Conservation (phyloP, 2,329 filamentous ascomycete genomes). For the Diaporthe sp. region DNA sequence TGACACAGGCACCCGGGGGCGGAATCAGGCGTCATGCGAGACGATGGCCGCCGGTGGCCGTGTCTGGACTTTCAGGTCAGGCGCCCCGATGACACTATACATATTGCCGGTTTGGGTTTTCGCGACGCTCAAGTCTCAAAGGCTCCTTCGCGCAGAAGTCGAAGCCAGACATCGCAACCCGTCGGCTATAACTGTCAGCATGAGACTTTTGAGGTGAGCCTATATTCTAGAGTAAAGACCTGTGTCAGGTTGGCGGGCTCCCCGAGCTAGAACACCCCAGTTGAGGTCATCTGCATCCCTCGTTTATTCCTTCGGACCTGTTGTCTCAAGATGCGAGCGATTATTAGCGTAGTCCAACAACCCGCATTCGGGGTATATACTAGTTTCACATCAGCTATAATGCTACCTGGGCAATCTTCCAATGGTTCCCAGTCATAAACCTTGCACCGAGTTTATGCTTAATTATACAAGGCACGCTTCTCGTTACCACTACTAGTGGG, state of each 20-base stretch:
- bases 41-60: neutral
- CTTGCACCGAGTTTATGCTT: neutral
- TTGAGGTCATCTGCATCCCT: neutral
- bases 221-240: neutral
- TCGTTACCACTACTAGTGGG: neutral
- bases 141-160: neutral
- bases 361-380: neutral
- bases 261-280: too few relatives aligned
- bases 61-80: slow-evolving; percentile 3
- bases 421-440: neutral
- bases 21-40: slow-evolving; percentile 1
- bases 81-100: slow-evolving; percentile 13
- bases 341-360: neutral
- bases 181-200: neutral
- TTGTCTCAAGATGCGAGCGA: neutral
- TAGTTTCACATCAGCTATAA: neutral
- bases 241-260: neutral
- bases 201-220: neutral
- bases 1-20: slow-evolving; percentile 14
- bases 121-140: neutral
- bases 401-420: neutral
- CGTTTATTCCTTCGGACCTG: neutral
- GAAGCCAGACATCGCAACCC: too few relatives aligned
- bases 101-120: neutral
- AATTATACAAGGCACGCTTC: neutral